Conservation (phyloP, 2,329 filamentous ascomycete species). For the Colletotrichum zoysiae region DNA sequence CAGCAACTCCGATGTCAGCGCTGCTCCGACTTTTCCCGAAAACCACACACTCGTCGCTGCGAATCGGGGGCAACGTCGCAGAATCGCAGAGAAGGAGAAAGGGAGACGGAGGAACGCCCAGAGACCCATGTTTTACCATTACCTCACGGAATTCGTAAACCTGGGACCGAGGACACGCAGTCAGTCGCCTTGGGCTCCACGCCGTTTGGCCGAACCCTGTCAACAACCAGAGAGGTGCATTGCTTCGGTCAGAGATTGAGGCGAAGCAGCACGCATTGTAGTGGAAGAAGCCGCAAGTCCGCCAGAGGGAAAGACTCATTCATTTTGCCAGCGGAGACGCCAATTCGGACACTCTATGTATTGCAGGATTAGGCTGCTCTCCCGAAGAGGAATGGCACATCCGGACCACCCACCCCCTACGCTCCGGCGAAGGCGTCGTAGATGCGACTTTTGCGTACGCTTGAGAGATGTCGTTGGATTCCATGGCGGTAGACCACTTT, state of each 20-base stretch:
- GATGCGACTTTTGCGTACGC: neutral
- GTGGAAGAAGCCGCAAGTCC: neutral
- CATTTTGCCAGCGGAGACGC: neutral
- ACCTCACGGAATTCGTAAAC: conserved; percentile 47
- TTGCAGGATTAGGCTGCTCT: neutral
- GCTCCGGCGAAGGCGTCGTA: neutral
- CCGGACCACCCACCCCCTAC: conserved; percentile 8
- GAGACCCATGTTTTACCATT: conserved; percentile 42
- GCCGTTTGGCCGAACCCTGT: conserved; percentile 27
- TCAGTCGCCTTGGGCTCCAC: conserved; percentile 1
- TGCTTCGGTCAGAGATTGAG: conserved; percentile 14
- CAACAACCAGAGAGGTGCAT: conserved; percentile 4
- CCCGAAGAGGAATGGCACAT: neutral
- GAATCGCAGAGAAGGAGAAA: conserved; percentile 10
- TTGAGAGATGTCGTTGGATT: conserved; percentile 27
- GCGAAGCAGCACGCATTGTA: conserved; percentile 9
- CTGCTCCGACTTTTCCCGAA: conserved; percentile 40
- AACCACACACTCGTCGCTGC: conserved; percentile 23
- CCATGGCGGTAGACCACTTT: conserved; percentile 15
- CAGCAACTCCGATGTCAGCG: conserved; percentile 34
- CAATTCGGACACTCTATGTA: conserved; percentile 1
- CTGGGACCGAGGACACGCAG: conserved; percentile 31
- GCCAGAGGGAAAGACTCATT: conserved; percentile 7
- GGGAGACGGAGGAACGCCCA: conserved; percentile 10
- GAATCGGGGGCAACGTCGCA: conserved; percentile 13